Evolutionary conservation across 352 stramenopile species (phyloP).

Genomic region (Globisporangium irregulare): DNA sequence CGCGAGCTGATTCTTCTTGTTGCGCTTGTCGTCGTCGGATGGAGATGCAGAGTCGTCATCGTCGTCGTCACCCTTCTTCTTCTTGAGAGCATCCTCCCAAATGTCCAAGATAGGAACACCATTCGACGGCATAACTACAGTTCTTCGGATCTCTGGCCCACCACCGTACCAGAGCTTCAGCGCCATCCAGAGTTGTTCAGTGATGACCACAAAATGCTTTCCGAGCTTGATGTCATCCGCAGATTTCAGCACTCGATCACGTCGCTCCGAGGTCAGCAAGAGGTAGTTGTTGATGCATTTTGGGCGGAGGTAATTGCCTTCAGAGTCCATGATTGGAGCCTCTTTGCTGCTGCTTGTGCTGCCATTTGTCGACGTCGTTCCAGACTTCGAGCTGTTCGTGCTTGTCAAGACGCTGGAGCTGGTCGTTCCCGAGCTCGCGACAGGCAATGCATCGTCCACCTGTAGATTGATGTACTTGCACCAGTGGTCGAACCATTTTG

Average conservation of each 20-base stretch:
- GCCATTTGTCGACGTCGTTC: constrained; percentile 26
- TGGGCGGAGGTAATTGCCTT: constrained; percentile 76
- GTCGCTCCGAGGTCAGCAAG: constrained; percentile 65
- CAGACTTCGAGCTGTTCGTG: constrained; percentile 12
- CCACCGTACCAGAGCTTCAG: constrained; percentile 92
- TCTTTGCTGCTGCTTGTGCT: constrained; percentile 42
- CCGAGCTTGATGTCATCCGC: constrained; percentile 74
- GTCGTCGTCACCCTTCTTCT: constrained; percentile 54
- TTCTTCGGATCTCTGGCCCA: constrained; percentile 80
- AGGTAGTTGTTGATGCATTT: constrained; percentile 85
- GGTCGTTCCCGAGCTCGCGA: constrained; percentile 30
- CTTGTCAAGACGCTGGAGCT: constrained; percentile 14
- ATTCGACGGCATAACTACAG: constrained; percentile 66
- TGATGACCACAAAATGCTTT: constrained; percentile 86
- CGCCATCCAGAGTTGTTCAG: constrained; percentile 85
- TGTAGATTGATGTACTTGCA: constrained; percentile 67
- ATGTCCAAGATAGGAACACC: constrained; percentile 73
- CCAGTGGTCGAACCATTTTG: constrained; percentile 86
- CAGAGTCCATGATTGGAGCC: constrained; percentile 67
- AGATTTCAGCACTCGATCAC: constrained; percentile 64
- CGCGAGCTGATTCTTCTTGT: constrained; percentile 49
- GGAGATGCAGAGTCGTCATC: constrained; percentile 43
- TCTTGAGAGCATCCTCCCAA: constrained; percentile 67
- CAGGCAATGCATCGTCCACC: constrained; percentile 30
- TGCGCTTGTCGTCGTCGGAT: constrained; percentile 53